Percentiles rank a stretch among this genome's conserved stretches.
These are phyloP conservation scores for Psilocybe tampanensis DNA, from an alignment of 768 basidiomycete species.

Conservation along the genomic window DNA sequence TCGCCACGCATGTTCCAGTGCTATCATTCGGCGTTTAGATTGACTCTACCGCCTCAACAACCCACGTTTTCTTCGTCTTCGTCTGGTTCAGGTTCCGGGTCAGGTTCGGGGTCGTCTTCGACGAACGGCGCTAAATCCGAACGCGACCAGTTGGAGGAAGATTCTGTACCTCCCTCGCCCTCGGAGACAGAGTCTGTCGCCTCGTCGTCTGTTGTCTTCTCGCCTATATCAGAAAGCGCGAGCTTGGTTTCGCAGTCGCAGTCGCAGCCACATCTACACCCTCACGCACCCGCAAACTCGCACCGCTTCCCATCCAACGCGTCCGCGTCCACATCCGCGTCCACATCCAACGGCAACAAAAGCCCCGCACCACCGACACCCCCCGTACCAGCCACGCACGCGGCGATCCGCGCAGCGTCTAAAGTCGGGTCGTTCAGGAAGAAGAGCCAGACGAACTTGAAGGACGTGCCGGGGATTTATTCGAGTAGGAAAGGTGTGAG, in stretches of 20 bases:
- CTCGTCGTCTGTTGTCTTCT: slow-evolving; percentile 27
- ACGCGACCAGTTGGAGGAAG: slow-evolving; percentile 11
- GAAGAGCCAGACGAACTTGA: slow-evolving; percentile 14
- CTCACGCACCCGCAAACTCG: too few species aligned
- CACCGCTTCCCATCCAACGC: slow-evolving; percentile 2
- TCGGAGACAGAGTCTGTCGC: not conserved
- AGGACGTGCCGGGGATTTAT: slow-evolving; percentile 9
- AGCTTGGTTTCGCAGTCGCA: not conserved
- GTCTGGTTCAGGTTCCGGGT: slow-evolving; percentile 3
- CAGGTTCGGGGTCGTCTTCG: not conserved
- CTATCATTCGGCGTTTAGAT: slow-evolving; percentile 28
- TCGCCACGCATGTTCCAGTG: slow-evolving; percentile 20
- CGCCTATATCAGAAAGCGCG: slow-evolving; percentile 29
- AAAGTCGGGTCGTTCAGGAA: slow-evolving; percentile 42
- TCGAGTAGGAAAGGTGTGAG: slow-evolving; percentile 50
- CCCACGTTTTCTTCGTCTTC: slow-evolving; percentile 4
- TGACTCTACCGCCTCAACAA: slow-evolving; percentile 31
- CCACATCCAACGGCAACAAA: not conserved
- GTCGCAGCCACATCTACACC: slow-evolving; percentile 2
- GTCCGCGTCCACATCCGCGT: not conserved
- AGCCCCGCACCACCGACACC: slow-evolving; percentile 6
- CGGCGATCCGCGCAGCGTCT: slow-evolving; percentile 56
- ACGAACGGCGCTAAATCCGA: not conserved
- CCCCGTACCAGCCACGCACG: slow-evolving; percentile 21
- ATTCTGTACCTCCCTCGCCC: slow-evolving; percentile 8